Evolutionary conservation across 2,329 filamentous ascomycete species (phyloP).

Genomic region (Microcera coccophila): DNA sequence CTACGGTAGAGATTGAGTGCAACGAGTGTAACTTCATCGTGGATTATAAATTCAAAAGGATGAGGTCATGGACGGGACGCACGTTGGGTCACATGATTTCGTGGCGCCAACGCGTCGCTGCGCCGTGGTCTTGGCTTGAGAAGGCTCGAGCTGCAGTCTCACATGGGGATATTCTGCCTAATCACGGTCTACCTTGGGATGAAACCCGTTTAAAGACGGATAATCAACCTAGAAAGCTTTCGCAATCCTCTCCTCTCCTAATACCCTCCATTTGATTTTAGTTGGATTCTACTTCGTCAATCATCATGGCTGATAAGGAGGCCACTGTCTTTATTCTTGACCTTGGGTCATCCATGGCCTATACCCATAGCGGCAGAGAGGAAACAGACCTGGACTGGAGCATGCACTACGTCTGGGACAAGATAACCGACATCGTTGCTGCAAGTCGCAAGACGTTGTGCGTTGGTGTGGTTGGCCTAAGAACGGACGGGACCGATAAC

Average conservation of each 20-base stretch:
- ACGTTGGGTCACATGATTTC: slow-evolving; percentile 29
- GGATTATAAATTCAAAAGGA: slow-evolving; percentile 2
- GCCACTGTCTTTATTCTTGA: slow-evolving; percentile 90
- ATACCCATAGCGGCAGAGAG: slow-evolving; percentile 63
- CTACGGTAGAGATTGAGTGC: too few species aligned
- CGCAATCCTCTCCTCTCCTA: not conserved
- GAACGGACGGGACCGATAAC: slow-evolving; percentile 74
- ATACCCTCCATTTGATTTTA: not conserved
- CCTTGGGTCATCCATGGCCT: slow-evolving; percentile 78
- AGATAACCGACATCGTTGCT: slow-evolving; percentile 65
- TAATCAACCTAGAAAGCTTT: too few species aligned
- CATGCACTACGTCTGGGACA: slow-evolving; percentile 94
- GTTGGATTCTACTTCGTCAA: slow-evolving; percentile 1
- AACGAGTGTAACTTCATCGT: slow-evolving; percentile 3
- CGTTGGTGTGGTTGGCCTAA: slow-evolving; percentile 75
- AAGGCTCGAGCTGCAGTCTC: slow-evolving; percentile 15
- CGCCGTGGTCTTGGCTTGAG: slow-evolving; percentile 4
- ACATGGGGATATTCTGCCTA: slow-evolving; percentile 25
- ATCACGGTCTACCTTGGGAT: slow-evolving; percentile 4
- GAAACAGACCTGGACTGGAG: slow-evolving; percentile 85
- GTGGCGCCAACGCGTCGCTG: slow-evolving; percentile 26
- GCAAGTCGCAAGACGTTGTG: slow-evolving; percentile 64
- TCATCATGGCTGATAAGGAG: slow-evolving; percentile 84
- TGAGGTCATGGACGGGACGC: slow-evolving; percentile 9
- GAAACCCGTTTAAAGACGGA: too few species aligned